A percentile compares a stretch with the other conserved stretches of the same genome.
phyloP scores from a whole-genome alignment of 306 rosid species.

The Sophora flavescens region DNA sequence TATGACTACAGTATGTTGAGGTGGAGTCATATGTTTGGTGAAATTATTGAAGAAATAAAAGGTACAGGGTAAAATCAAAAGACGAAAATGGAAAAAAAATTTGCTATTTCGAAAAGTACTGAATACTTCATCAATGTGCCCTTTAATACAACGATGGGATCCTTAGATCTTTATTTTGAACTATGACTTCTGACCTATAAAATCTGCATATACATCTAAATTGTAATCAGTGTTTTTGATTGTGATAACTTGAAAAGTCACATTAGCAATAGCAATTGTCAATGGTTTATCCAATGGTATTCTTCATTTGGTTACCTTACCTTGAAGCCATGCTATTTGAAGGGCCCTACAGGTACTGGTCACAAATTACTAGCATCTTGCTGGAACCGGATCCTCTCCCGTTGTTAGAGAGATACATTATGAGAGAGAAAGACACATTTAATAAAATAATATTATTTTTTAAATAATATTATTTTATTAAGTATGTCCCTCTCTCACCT shows the following conservation, averaged over 20 bases:
- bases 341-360: slow-evolving; percentile 1
- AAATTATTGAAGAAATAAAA: neutral
- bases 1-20: neutral
- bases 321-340: neutral
- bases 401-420: too few relatives aligned
- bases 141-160: neutral
- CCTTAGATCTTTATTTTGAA: neutral
- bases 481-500: too few relatives aligned
- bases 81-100: neutral
- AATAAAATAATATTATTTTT: too few relatives aligned
- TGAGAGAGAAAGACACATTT: too few relatives aligned
- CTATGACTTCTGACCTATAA: neutral
- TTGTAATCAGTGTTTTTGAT: neutral
- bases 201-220: neutral
- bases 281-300: slow-evolving; percentile 21
- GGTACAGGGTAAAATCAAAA: neutral
- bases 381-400: too few relatives aligned
- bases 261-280: neutral
- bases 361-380: neutral
- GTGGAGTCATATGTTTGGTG: neutral
- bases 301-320: slow-evolving; percentile 20
- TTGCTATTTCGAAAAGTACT: neutral
- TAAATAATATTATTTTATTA: too few relatives aligned
- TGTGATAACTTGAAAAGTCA: neutral
- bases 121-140: slow-evolving; percentile 2